Conservation (phyloP, 768 basidiomycete genomes). For the Lepiota subincarnata region DNA sequence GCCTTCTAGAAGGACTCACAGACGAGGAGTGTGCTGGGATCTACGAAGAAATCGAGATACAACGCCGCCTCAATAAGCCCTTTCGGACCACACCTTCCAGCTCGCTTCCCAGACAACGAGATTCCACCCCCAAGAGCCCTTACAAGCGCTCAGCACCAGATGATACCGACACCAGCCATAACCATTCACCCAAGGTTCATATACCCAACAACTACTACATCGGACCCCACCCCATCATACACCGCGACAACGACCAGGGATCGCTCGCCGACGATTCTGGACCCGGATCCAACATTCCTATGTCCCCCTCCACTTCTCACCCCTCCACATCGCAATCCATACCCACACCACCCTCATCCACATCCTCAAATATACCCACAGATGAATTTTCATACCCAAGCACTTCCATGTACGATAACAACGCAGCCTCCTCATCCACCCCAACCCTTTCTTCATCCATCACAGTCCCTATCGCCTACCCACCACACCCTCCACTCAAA, state of each 20-base stretch:
- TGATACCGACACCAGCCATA: slow-evolving; percentile 6
- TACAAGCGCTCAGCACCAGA: slow-evolving; percentile 24
- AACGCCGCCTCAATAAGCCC: slow-evolving; percentile 23
- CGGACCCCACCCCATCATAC: slow-evolving; percentile 10
- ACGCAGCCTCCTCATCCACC: slow-evolving; percentile 18
- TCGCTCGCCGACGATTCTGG: slow-evolving; percentile 4
- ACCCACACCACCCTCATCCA: slow-evolving; percentile 21
- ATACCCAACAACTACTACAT: slow-evolving; percentile 30
- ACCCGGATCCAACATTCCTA: slow-evolving; percentile 10
- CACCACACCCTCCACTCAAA: slow-evolving; percentile 61
- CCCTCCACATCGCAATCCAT: slow-evolving; percentile 22
- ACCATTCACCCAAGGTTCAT: slow-evolving; percentile 23
- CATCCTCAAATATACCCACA: slow-evolving; percentile 13
- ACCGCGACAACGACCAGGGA: slow-evolving; percentile 8
- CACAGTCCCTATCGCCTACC: slow-evolving; percentile 35
- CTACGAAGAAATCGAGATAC: slow-evolving; percentile 49
- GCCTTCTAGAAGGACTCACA: slow-evolving; percentile 50
- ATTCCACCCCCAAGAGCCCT: slow-evolving; percentile 1
- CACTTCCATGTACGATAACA: slow-evolving; percentile 13
- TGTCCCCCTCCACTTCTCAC: slow-evolving; percentile 16
- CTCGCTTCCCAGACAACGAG: background rate
- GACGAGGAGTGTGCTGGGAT: slow-evolving; percentile 59
- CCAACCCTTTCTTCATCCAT: slow-evolving; percentile 12
- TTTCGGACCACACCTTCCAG: slow-evolving; percentile 13
- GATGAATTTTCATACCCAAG: slow-evolving; percentile 7